Percentiles rank a stretch among this genome's conserved stretches.
phyloP scores from a whole-genome alignment of 805 yeast genomes.

The Brettanomyces custersianus region DNA sequence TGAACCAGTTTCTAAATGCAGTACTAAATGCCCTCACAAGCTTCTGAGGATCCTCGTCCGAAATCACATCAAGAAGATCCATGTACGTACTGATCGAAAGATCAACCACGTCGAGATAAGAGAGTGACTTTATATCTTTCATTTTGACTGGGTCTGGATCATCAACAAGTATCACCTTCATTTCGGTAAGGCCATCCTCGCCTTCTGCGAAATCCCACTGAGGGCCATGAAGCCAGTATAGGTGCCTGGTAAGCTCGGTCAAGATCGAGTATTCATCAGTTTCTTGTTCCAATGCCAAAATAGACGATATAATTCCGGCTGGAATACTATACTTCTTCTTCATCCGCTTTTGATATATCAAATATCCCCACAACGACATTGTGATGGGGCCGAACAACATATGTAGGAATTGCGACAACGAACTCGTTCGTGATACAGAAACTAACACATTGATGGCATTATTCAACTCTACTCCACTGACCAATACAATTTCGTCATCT shows the following conservation, averaged over 20 bases:
- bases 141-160: not conserved
- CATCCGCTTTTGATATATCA: slow-evolving; percentile 25
- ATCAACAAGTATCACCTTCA: slow-evolving; percentile 14
- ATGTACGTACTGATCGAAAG: slow-evolving; percentile 7
- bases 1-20: slow-evolving; percentile 56
- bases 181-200: slow-evolving; percentile 25
- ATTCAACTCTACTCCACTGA: slow-evolving; percentile 43
- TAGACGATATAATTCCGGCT: slow-evolving; percentile 29
- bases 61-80: slow-evolving; percentile 21
- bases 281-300: slow-evolving; percentile 6
- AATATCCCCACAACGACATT: slow-evolving; percentile 36
- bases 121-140: slow-evolving; percentile 5
- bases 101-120: slow-evolving; percentile 5
- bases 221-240: slow-evolving; percentile 20
- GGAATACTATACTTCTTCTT: slow-evolving; percentile 28
- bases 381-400: slow-evolving; percentile 23
- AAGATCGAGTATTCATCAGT: slow-evolving; percentile 11
- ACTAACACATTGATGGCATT: slow-evolving; percentile 58
- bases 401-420: slow-evolving; percentile 24
- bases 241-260: slow-evolving; percentile 9
- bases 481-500: slow-evolving; percentile 24
- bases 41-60: slow-evolving; percentile 38
- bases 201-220: slow-evolving; percentile 36
- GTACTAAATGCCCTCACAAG: slow-evolving; percentile 39
- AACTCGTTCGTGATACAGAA: slow-evolving; percentile 43